A percentile compares a stretch with the other conserved stretches of the same genome.
These are phyloP conservation scores for Teunomyces funiuensis DNA, from an alignment of 805 yeast species.

Conservation along the genomic window DNA sequence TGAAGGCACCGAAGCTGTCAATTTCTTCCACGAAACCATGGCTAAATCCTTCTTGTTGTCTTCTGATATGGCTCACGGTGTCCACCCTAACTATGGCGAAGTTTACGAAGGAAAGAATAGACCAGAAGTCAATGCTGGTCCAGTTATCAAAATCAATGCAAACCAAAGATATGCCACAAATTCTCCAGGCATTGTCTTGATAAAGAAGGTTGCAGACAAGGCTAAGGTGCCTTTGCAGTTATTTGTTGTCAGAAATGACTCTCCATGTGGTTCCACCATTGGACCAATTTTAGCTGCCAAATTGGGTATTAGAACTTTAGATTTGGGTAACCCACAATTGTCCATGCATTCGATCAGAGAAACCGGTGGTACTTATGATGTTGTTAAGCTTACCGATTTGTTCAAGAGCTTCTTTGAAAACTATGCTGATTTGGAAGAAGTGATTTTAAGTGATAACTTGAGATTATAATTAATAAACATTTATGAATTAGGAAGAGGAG, in stretches of 20 bases:
- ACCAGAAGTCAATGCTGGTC: slow-evolving; percentile 84
- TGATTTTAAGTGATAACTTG: slow-evolving; percentile 25
- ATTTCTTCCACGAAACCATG: slow-evolving; percentile 51
- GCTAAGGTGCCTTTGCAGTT: slow-evolving; percentile 82
- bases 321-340: slow-evolving; percentile 87
- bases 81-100: slow-evolving; percentile 85
- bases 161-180: slow-evolving; percentile 95
- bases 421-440: slow-evolving; percentile 28
- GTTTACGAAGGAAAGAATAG: slow-evolving; percentile 76
- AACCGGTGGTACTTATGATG: slow-evolving; percentile 80
- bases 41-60: slow-evolving; percentile 85
- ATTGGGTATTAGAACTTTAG: slow-evolving; percentile 83
- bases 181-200: slow-evolving; percentile 79
- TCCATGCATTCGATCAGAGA: slow-evolving; percentile 95
- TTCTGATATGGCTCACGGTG: slow-evolving; percentile 96
- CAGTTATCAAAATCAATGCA: slow-evolving; percentile 90
- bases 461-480: slow-evolving; percentile 7
- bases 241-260: slow-evolving; percentile 89
- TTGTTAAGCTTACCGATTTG: slow-evolving; percentile 58
- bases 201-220: slow-evolving; percentile 67
- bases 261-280: slow-evolving; percentile 95
- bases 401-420: slow-evolving; percentile 60
- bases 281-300: slow-evolving; percentile 91
- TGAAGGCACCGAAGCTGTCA: slow-evolving; percentile 15
- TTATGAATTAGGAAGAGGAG: slow-evolving; percentile 7